These are phyloP conservation scores for Epichloe brachyelytri DNA, from an alignment of 2,329 filamentous ascomycete genomes.

Conservation along the genomic window DNA sequence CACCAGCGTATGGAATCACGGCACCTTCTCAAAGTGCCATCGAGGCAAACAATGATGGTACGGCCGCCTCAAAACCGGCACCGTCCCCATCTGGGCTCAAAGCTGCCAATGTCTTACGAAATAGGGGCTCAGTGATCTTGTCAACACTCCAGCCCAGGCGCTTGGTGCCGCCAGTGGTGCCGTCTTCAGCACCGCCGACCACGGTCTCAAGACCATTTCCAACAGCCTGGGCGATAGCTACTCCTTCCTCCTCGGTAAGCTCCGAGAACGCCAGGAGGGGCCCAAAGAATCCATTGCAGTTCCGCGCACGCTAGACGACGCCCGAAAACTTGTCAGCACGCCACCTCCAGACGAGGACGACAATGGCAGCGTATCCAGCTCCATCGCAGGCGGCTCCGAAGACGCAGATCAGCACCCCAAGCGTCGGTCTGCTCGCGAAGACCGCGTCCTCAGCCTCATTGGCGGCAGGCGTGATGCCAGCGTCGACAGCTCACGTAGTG, in stretches of 20 bases:
- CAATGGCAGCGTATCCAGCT: slow-evolving; percentile 45
- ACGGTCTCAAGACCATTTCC: slow-evolving; percentile 83
- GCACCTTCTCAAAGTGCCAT: slow-evolving; percentile 19
- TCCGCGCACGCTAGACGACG: slow-evolving; percentile 87
- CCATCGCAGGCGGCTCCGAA: slow-evolving; percentile 29
- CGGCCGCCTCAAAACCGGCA: slow-evolving; percentile 22
- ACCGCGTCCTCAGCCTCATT: slow-evolving; percentile 58
- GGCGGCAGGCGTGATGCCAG: slow-evolving; percentile 65
- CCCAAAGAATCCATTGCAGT: slow-evolving; percentile 40
- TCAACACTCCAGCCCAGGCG: slow-evolving; percentile 71
- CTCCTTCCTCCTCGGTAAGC: slow-evolving; percentile 79
- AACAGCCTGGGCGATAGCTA: slow-evolving; percentile 85
- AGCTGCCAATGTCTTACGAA: slow-evolving; percentile 41
- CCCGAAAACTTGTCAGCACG: slow-evolving; percentile 72
- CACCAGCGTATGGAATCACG: slow-evolving; percentile 38
- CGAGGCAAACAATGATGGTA: slow-evolving; percentile 20
- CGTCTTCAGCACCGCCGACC: slow-evolving; percentile 78
- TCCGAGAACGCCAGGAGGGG: slow-evolving; percentile 55
- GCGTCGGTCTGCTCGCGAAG: slow-evolving; percentile 32
- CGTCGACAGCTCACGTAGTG: slow-evolving; percentile 58
- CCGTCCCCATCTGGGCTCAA: slow-evolving; percentile 30
- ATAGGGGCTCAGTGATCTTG: slow-evolving; percentile 71
- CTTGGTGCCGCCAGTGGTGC: slow-evolving; percentile 75
- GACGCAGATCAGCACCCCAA: slow-evolving; percentile 19
- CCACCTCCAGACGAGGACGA: slow-evolving; percentile 52